A percentile compares a stretch with the other conserved stretches of the same genome.
Conservation (phyloP, 2,329 filamentous ascomycete species). For the Aspergillus brunneoviolaceus region DNA sequence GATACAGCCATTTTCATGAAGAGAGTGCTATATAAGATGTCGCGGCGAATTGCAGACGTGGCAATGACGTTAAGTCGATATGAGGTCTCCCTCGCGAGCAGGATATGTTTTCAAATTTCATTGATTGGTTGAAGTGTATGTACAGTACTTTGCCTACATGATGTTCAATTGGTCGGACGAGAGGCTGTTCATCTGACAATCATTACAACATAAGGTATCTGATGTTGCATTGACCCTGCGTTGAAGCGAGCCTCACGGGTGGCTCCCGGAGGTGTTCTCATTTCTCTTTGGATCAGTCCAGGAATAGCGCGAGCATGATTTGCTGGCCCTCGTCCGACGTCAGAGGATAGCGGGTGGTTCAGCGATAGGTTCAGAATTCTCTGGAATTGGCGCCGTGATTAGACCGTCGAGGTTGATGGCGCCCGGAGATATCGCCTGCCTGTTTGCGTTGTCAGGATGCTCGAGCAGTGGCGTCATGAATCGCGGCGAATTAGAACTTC, state of each 20-base stretch:
- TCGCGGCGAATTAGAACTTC: background rate
- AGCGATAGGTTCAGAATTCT: background rate
- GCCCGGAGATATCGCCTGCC: background rate
- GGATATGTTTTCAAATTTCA: background rate
- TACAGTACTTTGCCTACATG: background rate
- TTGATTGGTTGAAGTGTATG: background rate
- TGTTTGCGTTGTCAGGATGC: background rate
- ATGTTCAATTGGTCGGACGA: background rate
- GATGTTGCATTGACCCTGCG: background rate
- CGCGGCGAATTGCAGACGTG: background rate
- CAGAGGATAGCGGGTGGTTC: background rate
- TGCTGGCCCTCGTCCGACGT: background rate
- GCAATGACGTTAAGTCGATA: background rate
- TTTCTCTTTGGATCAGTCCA: background rate
- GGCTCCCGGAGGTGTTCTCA: background rate
- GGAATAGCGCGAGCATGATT: background rate
- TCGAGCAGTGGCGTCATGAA: slow-evolving; percentile 14
- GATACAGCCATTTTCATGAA: too few species aligned
- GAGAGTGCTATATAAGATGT: too few species aligned
- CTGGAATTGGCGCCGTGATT: background rate
- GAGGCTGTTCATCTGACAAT: background rate
- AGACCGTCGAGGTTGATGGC: background rate
- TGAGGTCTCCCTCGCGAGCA: background rate
- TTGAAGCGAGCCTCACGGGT: background rate
- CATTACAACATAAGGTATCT: background rate